Conservation (phyloP, 2,329 filamentous ascomycete genomes). For the Claviceps paspali region DNA sequence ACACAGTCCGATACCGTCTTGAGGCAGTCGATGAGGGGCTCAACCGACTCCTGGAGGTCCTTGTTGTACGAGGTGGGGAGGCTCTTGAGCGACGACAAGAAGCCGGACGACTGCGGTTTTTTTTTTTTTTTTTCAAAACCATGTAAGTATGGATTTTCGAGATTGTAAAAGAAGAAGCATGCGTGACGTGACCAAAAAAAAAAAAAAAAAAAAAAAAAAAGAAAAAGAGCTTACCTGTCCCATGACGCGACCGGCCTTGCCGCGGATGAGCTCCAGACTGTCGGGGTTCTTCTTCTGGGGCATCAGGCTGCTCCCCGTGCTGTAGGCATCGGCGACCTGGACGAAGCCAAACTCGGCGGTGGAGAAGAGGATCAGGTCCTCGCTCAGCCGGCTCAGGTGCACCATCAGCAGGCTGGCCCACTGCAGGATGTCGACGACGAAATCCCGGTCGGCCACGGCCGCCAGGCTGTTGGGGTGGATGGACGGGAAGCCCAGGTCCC, state of each 20-base stretch:
- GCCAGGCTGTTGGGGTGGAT: constrained; percentile 56
- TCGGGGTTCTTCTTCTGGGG: constrained; percentile 10
- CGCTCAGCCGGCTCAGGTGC: constrained; percentile 6
- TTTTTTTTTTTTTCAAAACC: background rate
- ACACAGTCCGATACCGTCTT: constrained; percentile 1
- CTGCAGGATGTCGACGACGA: constrained; percentile 51
- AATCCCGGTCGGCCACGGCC: constrained; percentile 56
- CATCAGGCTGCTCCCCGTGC: constrained; percentile 2
- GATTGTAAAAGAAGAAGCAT: too few species aligned
- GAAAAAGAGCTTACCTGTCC: background rate
- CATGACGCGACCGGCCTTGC: constrained; percentile 1
- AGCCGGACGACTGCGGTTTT: background rate
- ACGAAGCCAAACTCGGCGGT: constrained; percentile 1
- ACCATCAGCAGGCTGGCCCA: constrained; percentile 5
- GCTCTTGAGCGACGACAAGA: constrained; percentile 2
- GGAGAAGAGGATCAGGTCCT: constrained; percentile 1
- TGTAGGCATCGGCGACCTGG: constrained; percentile 1
- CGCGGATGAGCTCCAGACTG: constrained; percentile 10
- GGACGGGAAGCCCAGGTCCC: constrained; percentile 57
- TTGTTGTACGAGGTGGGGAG: constrained; percentile 4
- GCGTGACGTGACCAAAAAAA: background rate
- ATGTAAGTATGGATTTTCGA: background rate
- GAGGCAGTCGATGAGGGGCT: constrained; percentile 1
- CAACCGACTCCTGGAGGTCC: constrained; percentile 1
- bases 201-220: background rate